Percentiles rank a stretch among this genome's conserved stretches.
Evolutionary conservation across 129 eudicot genomes (phyloP).

Genomic region (Flaveria sonorensis): DNA sequence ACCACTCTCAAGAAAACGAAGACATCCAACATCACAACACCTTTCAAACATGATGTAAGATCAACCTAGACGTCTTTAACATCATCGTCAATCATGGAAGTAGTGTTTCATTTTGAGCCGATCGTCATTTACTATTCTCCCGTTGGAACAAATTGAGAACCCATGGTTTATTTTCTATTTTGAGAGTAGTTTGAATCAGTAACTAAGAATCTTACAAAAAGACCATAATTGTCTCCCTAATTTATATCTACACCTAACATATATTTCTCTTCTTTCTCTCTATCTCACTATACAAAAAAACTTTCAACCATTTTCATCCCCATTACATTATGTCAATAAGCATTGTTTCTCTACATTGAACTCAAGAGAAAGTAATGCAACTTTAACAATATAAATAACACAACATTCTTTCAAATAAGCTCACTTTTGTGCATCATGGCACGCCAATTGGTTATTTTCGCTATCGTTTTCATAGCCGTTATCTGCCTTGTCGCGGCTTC

Average conservation of each 20-base stretch:
- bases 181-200: constrained; percentile 25
- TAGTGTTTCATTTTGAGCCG: background rate
- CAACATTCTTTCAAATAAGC: background rate
- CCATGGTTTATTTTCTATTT: background rate
- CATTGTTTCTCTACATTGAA: constrained; percentile 11
- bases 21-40: background rate
- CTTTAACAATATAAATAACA: constrained; percentile 12
- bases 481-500: constrained; percentile 43
- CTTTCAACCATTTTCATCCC: background rate
- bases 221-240: constrained; percentile 32
- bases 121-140: background rate
- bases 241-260: constrained; percentile 34
- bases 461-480: constrained; percentile 45
- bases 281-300: constrained; percentile 18
- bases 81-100: background rate
- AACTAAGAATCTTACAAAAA: background rate
- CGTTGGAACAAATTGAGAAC: background rate
- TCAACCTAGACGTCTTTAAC: background rate
- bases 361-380: constrained; percentile 13
- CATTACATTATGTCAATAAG: constrained; percentile 14
- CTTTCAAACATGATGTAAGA: background rate
- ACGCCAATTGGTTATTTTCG: constrained; percentile 46
- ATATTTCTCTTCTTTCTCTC: constrained; percentile 8
- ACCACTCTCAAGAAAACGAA: background rate
- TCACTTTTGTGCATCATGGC: constrained; percentile 45